Conservation (phyloP, 2,329 filamentous ascomycete species). For the Xylariaceae sp. region DNA sequence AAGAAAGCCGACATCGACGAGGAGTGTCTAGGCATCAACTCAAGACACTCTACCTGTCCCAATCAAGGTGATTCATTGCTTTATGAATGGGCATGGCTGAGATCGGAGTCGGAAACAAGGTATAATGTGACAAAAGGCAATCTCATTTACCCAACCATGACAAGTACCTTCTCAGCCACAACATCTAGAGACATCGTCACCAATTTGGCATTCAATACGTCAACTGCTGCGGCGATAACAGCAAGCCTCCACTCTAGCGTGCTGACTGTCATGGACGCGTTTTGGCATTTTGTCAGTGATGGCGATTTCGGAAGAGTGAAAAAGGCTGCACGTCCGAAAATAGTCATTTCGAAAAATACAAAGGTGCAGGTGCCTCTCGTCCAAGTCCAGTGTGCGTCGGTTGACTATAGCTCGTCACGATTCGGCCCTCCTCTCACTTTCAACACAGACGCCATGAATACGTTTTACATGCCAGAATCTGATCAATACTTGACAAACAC, state of each 20-base stretch:
- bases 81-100: constrained; percentile 2
- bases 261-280: constrained; percentile 8
- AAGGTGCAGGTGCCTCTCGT: constrained; percentile 3
- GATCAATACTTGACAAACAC: not conserved
- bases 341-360: not conserved
- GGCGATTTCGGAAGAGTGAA: constrained; percentile 2
- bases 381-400: constrained; percentile 6
- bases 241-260: constrained; percentile 7
- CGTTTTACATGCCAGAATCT: constrained; percentile 1
- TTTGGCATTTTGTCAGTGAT: constrained; percentile 9
- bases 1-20: not conserved
- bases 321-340: not conserved
- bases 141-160: constrained; percentile 6
- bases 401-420: not conserved
- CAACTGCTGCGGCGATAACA: constrained; percentile 1
- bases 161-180: constrained; percentile 6
- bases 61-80: not conserved
- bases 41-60: not conserved
- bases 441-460: constrained; percentile 2
- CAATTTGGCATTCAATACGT: not conserved
- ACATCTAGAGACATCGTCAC: constrained; percentile 6
- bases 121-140: constrained; percentile 6
- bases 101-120: not conserved
- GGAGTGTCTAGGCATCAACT: not conserved
- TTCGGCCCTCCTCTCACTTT: not conserved